Evolutionary conservation across 2,329 filamentous ascomycete genomes (phyloP), one percentile per base, ranked within the genome.

Genomic region (Colletotrichum siamense): DNA sequence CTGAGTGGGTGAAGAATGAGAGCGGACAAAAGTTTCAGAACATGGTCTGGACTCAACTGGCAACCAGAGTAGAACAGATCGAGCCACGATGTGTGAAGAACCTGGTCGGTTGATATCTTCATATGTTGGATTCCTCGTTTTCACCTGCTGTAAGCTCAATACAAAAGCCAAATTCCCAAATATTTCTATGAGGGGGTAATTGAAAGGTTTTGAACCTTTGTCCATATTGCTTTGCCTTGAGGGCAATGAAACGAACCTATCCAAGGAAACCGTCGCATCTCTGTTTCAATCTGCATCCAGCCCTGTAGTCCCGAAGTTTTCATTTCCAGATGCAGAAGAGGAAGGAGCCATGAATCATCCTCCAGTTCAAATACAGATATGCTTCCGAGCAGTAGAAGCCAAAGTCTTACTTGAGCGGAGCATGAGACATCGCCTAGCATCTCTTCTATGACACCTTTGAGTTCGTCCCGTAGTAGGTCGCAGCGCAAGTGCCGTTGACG

Each of bases 381-480:
- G 6, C n/a, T 52, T 52, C 44, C 44, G 0, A 52, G 0, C 0
- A 52, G n/a, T 22, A 52, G 44, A 0, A 52, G 44, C 44, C 44
- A 52, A 22, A 52, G n/a, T 4, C n/a, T 52, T 0, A 52, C 44
- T 22, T 22, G 3, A 22, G 6, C 6, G 2, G 44, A 24, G 44
- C 44, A 13, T 52, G n/a, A 22, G 6, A 52, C 0, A 22, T 13
- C 2, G 44, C n/a, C n/a, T 13, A 18, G 7, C 0, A 1, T 0
- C 44, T 2, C n/a, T 13, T 52, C 0, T 13, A 13, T 52, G 0
- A 24, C 44, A 0, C n/a, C 0, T 22, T 3, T 52, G 0, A 52
- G 44, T 22, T 52, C n/a, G 3, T 52, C 0, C 1, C 44, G 44
- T 1, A 52, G 6, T 0, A 52, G 10, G 0, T 52, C 44, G 44